Conservation (phyloP, 2,329 filamentous ascomycete species). For the Neurospora sp. region DNA sequence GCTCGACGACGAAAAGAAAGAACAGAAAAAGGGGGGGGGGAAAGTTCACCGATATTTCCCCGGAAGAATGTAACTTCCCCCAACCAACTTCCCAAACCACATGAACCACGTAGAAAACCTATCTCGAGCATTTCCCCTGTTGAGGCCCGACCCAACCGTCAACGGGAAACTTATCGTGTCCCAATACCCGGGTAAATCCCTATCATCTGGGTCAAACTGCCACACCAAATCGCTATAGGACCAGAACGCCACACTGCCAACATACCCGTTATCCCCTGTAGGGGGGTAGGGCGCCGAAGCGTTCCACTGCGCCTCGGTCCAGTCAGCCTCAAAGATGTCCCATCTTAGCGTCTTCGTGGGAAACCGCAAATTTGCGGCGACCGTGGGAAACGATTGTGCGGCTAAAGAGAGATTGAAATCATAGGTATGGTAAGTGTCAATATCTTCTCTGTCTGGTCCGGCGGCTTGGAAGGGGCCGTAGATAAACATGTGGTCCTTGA, state of each 20-base stretch:
- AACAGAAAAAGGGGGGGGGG: not conserved
- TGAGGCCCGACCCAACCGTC: constrained; percentile 3
- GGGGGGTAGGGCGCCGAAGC: constrained; percentile 13
- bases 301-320: constrained; percentile 15
- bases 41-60: not conserved
- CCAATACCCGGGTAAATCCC: constrained; percentile 7
- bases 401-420: constrained; percentile 18
- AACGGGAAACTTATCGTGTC: constrained; percentile 8
- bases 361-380: constrained; percentile 17
- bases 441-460: constrained; percentile 3
- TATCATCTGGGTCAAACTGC: constrained; percentile 2
- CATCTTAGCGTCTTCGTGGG: constrained; percentile 21
- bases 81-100: constrained; percentile 13
- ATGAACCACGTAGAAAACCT: too few species aligned
- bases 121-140: too few species aligned
- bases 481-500: constrained; percentile 3
- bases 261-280: too few species aligned
- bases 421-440: constrained; percentile 12
- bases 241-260: constrained; percentile 16
- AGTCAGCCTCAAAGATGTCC: constrained; percentile 20
- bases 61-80: not conserved
- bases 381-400: constrained; percentile 21
- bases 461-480: constrained; percentile 11
- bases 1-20: not conserved
- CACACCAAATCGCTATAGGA: constrained; percentile 6